Base-by-base conservation (phyloP, 768 basidiomycete genomes). In the Trametes coccinea region DNA sequence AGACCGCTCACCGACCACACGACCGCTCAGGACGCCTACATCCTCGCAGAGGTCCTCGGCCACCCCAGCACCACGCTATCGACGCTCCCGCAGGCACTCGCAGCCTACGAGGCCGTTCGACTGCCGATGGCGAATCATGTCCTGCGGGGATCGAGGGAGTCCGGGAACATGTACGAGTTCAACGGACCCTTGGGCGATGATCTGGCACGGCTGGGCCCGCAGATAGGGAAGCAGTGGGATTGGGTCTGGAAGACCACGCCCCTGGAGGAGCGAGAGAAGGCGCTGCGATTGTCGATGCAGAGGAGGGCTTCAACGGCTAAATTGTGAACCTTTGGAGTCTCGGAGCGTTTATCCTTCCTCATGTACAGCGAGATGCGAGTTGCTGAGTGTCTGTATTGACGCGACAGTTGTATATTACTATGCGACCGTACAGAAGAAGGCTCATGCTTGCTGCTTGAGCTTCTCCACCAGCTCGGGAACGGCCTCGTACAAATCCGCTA, bases 401-500 rank as follows among this genome's bases (percentile, higher is more conserved):
- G 22, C 22, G 22, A 22, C 22, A 22, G 22, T 22, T 22, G 22
- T 22, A 22, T 22, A 22, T 22, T 22, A 22, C 22, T 22, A 22
- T 22, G 22, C 22, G 22, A 22, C 22, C 22, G 22, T 27, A 48
- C 16, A 53, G 51, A n/a, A n/a, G 4, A 16, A 5, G 5, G 41
- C n/a, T 45, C 45, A 56, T 39, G 56, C 54, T 40, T 56, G 53
- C 56, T 64, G 51, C 56, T 95, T 89, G 60, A 98, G 74, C 77
- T 97, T 95, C 76, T 94, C 84, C 37, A 90, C 84, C 55, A 99
- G 76, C 76, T 97, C 87, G 0, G 97, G 97, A 3, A 98, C 95
- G 43, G 80, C 93, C 33, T 95, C 88, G 69, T 89, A 99, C 48
- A 98, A 79, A 73, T 99, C 97, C 40, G 87, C 96, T 4, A 97